A percentile compares a stretch with the other conserved stretches of the same genome.
Conservation (phyloP, 305 asterid genomes). For the Solanum hybrid region DNA sequence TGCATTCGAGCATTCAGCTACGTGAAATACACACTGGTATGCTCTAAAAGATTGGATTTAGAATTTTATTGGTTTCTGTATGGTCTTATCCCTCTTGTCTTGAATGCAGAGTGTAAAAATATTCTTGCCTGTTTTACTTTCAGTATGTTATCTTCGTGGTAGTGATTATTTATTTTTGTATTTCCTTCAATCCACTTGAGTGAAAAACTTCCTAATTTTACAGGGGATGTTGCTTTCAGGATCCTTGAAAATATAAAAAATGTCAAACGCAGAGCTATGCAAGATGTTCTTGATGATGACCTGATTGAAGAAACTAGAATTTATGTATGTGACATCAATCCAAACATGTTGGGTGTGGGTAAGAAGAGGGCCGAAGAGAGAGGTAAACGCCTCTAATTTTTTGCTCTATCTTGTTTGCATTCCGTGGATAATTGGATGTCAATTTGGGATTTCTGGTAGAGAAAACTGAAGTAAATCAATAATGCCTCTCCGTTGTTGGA, state of each 20-base stretch:
- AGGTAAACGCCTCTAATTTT: slow-evolving; percentile 26
- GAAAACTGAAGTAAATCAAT: background rate
- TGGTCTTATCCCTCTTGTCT: background rate
- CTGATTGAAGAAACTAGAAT: slow-evolving; percentile 59
- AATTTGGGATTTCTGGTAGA: background rate
- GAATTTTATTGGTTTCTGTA: background rate
- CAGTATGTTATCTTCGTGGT: background rate
- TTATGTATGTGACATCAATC: slow-evolving; percentile 78
- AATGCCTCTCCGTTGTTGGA: background rate
- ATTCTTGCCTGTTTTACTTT: background rate
- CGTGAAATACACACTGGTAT: background rate
- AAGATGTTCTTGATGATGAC: slow-evolving; percentile 51
- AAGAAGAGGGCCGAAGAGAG: slow-evolving; percentile 71
- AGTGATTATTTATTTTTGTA: background rate
- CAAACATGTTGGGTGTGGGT: slow-evolving; percentile 79
- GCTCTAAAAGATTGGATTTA: background rate
- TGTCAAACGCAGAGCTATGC: slow-evolving; percentile 44
- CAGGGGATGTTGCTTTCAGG: slow-evolving; percentile 98
- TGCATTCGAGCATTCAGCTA: background rate
- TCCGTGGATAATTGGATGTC: background rate
- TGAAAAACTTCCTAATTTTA: slow-evolving; percentile 21
- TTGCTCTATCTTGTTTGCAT: background rate
- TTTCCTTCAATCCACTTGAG: background rate
- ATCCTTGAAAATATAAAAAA: slow-evolving; percentile 50
- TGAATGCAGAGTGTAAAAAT: too few relatives aligned